Percentiles rank a stretch among this genome's conserved stretches.
These are phyloP conservation scores for Boletellus sp. DNA, from an alignment of 1,284 basidiomycete species.

Conservation along the genomic window DNA sequence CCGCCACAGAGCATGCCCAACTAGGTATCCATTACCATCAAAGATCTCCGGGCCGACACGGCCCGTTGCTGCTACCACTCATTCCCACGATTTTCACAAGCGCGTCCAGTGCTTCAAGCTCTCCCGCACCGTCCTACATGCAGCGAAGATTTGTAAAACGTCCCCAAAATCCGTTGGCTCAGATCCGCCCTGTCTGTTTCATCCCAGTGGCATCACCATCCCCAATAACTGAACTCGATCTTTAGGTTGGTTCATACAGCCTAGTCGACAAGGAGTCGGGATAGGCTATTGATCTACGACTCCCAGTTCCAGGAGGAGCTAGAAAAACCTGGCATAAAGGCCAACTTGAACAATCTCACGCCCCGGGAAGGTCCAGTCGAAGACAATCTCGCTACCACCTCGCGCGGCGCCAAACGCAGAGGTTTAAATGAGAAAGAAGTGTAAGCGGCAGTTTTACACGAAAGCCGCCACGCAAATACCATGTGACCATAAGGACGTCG, in stretches of 20 bases:
- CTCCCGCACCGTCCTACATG: too few species aligned
- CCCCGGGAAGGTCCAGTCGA: constrained; percentile 19
- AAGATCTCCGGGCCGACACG: too few species aligned
- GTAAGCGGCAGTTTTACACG: neutral
- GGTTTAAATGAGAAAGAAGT: constrained; percentile 7
- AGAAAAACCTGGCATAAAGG: constrained; percentile 6
- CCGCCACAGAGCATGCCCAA: neutral
- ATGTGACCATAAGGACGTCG: neutral
- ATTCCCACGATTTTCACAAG: too few species aligned
- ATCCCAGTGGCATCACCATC: neutral
- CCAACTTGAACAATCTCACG: constrained; percentile 17
- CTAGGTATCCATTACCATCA: neutral
- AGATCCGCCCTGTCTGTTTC: constrained; percentile 24
- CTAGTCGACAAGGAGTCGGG: constrained; percentile 22
- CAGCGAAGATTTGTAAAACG: constrained; percentile 13
- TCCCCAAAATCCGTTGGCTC: constrained; percentile 30
- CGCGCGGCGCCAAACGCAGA: constrained; percentile 8
- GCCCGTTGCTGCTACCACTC: too few species aligned
- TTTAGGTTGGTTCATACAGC: constrained; percentile 30
- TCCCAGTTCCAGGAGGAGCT: constrained; percentile 20
- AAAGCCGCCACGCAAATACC: too few species aligned
- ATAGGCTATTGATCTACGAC: constrained; percentile 28
- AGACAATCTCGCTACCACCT: constrained; percentile 20
- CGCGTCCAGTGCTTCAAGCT: too few species aligned
- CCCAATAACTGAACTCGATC: neutral